Conservation (phyloP, 805 yeast species). For the Kuraishia molischiana region DNA sequence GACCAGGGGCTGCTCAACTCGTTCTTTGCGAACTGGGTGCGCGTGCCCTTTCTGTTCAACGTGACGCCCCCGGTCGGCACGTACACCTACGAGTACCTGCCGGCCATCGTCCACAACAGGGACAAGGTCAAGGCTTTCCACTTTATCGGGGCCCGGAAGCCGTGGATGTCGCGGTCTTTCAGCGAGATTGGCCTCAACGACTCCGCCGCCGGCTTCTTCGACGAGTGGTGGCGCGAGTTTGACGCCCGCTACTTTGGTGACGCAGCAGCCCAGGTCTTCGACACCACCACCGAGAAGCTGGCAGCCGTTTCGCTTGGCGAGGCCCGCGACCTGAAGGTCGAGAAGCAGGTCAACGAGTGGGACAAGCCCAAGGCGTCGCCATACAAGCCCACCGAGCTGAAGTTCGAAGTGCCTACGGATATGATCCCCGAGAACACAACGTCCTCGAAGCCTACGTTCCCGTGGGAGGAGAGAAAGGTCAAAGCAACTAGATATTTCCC, state of each 20-base stretch:
- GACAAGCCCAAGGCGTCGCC: neutral
- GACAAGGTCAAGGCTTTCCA: conserved; percentile 43
- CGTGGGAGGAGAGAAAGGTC: neutral
- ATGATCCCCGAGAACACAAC: neutral
- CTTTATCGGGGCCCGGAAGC: conserved; percentile 56
- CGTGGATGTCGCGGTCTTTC: conserved; percentile 30
- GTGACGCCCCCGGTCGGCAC: conserved; percentile 44
- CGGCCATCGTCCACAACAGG: conserved; percentile 18
- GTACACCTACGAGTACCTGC: conserved; percentile 20
- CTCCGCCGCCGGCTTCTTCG: conserved; percentile 11
- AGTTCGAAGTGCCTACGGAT: neutral
- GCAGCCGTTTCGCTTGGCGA: neutral
- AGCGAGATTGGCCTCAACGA: neutral
- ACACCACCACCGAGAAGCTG: conserved; percentile 3
- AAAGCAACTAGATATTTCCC: conserved; percentile 23
- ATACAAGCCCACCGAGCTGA: neutral
- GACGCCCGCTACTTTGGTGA: conserved; percentile 8
- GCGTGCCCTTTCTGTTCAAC: conserved; percentile 73
- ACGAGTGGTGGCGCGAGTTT: conserved; percentile 21
- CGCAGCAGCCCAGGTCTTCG: conserved; percentile 8
- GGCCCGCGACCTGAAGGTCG: neutral
- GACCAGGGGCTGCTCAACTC: conserved; percentile 88
- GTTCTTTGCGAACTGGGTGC: conserved; percentile 43
- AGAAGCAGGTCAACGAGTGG: neutral
- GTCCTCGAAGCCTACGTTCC: neutral